Conservation (phyloP, 1,139 yeast species). For the Ogataea hybrid region DNA sequence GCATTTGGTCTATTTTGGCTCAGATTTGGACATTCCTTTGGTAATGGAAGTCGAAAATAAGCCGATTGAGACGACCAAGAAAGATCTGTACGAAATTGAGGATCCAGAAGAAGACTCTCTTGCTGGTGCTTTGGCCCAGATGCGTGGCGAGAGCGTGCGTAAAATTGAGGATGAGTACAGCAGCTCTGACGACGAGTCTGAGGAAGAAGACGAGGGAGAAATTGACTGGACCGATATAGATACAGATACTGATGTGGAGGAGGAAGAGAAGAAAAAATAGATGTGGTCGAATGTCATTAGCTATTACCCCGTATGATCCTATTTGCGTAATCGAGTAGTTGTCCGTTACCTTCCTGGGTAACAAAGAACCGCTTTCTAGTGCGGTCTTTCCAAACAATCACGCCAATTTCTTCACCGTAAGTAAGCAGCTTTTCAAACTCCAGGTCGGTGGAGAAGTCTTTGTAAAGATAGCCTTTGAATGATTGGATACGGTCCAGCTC, state of each 20-base stretch:
- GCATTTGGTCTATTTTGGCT: constrained; percentile 67
- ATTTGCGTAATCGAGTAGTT: constrained; percentile 83
- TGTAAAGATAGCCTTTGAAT: constrained; percentile 83
- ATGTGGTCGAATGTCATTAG: constrained; percentile 4
- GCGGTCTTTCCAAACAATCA: constrained; percentile 78
- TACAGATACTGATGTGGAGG: constrained; percentile 36
- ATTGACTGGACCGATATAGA: constrained; percentile 36
- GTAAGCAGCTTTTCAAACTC: constrained; percentile 72
- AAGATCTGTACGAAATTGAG: constrained; percentile 55
- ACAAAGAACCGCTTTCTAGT: constrained; percentile 70
- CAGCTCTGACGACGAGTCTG: constrained; percentile 37
- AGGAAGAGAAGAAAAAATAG: constrained; percentile 17
- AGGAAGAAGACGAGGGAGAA: constrained; percentile 53
- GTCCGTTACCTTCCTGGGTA: constrained; percentile 82
- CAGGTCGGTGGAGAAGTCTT: constrained; percentile 74
- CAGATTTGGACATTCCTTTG: constrained; percentile 68
- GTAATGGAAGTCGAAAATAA: constrained; percentile 57
- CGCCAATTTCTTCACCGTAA: constrained; percentile 91
- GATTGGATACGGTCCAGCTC: constrained; percentile 91
- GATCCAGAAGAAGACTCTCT: constrained; percentile 64
- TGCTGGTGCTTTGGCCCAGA: constrained; percentile 63
- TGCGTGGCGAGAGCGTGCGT: constrained; percentile 53
- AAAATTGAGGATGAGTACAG: constrained; percentile 35
- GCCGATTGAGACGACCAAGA: constrained; percentile 38
- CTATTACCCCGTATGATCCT: constrained; percentile 41